Base-by-base conservation (phyloP, 495 filamentous ascomycete species). In the Pyrenula massariospora region DNA sequence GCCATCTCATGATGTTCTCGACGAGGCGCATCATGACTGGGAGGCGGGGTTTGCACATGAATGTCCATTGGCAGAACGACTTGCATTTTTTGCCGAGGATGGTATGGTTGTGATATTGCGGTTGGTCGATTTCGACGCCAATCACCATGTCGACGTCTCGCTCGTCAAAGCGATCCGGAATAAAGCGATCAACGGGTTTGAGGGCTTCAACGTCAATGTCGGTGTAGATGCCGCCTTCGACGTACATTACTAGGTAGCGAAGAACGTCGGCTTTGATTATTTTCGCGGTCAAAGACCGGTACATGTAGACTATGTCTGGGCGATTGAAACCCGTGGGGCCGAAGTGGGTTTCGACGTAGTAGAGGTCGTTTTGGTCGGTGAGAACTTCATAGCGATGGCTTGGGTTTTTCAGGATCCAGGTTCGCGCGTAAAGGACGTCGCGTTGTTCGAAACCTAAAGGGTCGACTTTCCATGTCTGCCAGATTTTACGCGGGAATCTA, bases 51-150 rank as follows among this genome's bases (percentile, higher is more conserved):
- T 82, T 83, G 67, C 75, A 77, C 70, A 81, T 78, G 57, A 85
- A 82, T 10, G 83, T 85, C 83, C 84, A 87, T 62, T 85, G 83
- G 67, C 81, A 85, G 60, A 86, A 86, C 15, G 80, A 83, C 22
- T 72, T 65, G 15, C 74, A 83, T 62, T 84, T 84, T 52, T 72
- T 69, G 23, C 83, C 82, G 12, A 85, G 75, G 57, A 85, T 81
- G 25, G 76, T 68, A 66, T 85, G 80, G 64, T 84, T 71, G 48
- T 67, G 65, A 67, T 77, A 84, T 20, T 78, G 73, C 23, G 81
- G 80, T 66, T 83, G 73, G 63, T 86, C 84, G 55, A 84, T 83
- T 66, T 85, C 80, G 20, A 86, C 73, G 53, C 83, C 81, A 22
- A 87, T 66, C 12, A 87, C 73, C 74, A 85, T 77, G 53, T 80